These are phyloP conservation scores for Boletus holoroseus DNA, from an alignment of 1,284 basidiomycete genomes.

Conservation along the genomic window DNA sequence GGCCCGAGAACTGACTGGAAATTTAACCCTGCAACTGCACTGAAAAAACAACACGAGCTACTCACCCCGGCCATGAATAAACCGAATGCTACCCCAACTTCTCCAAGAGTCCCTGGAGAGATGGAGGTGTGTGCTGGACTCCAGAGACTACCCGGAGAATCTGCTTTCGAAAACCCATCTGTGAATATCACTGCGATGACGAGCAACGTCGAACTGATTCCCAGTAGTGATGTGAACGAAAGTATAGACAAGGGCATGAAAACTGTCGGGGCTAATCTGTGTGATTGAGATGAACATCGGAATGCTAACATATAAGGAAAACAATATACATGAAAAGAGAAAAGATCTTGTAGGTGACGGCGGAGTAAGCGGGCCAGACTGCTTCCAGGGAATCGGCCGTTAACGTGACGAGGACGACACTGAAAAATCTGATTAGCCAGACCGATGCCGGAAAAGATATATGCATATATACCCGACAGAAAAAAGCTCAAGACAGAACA, in stretches of 20 bases:
- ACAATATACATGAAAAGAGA: conserved; percentile 63
- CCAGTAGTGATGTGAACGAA: conserved; percentile 81
- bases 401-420: conserved; percentile 80
- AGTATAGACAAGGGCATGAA: conserved; percentile 80
- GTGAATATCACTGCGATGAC: conserved; percentile 77
- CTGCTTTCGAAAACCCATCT: conserved; percentile 78
- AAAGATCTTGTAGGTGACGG: conserved; percentile 70
- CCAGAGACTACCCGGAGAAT: conserved; percentile 80
- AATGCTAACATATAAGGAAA: neutral
- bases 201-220: conserved; percentile 73
- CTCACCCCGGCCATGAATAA: conserved; percentile 92
- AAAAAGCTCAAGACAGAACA: conserved; percentile 86
- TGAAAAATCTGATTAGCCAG: conserved; percentile 2
- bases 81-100: conserved; percentile 76
- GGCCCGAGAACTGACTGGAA: conserved; percentile 71
- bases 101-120: conserved; percentile 49
- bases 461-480: conserved; percentile 56
- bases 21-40: neutral
- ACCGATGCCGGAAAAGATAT: neutral
- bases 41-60: conserved; percentile 9
- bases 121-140: conserved; percentile 68
- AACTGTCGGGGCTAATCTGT: conserved; percentile 74
- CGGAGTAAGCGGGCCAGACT: conserved; percentile 61
- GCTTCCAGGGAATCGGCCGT: conserved; percentile 81
- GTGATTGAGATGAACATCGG: conserved; percentile 2